Evolutionary conservation across 495 filamentous ascomycete species (phyloP).

Genomic region (Penicillium chermesinum): DNA sequence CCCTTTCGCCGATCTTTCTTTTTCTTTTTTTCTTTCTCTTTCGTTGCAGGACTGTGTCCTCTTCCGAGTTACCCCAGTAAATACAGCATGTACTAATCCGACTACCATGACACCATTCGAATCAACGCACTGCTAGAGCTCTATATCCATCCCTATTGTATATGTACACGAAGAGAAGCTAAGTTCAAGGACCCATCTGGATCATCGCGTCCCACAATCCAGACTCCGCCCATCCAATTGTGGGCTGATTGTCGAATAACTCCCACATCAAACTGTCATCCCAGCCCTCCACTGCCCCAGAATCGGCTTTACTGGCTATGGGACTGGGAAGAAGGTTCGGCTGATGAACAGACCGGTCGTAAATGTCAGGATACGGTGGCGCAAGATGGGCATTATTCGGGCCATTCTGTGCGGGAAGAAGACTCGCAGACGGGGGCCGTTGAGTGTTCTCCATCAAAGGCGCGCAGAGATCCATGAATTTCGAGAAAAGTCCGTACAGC

Average conservation of each 20-base stretch:
- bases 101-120: not conserved
- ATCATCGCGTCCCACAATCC: slow-evolving; percentile 21
- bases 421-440: not conserved
- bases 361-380: slow-evolving; percentile 2
- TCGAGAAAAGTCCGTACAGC: slow-evolving; percentile 25
- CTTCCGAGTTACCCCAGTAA: slow-evolving; percentile 14
- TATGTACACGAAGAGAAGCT: not conserved
- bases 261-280: slow-evolving; percentile 31
- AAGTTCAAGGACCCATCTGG: slow-evolving; percentile 7
- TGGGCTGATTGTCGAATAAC: slow-evolving; percentile 28
- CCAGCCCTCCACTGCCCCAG: slow-evolving; percentile 18
- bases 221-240: slow-evolving; percentile 28
- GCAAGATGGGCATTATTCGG: not conserved
- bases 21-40: slow-evolving; percentile 8
- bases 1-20: slow-evolving; percentile 6
- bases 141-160: not conserved
- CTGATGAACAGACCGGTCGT: slow-evolving; percentile 5
- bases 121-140: slow-evolving; percentile 1
- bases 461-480: slow-evolving; percentile 24
- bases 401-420: not conserved
- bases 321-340: slow-evolving; percentile 1
- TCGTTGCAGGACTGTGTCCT: slow-evolving; percentile 21
- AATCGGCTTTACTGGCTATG: not conserved
- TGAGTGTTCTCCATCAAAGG: slow-evolving; percentile 15
- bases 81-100: slow-evolving; percentile 22